Evolutionary conservation across 2,329 filamentous ascomycete genomes (phyloP), one percentile per base, ranked within the genome.

Genomic region (Fusarium citri): DNA sequence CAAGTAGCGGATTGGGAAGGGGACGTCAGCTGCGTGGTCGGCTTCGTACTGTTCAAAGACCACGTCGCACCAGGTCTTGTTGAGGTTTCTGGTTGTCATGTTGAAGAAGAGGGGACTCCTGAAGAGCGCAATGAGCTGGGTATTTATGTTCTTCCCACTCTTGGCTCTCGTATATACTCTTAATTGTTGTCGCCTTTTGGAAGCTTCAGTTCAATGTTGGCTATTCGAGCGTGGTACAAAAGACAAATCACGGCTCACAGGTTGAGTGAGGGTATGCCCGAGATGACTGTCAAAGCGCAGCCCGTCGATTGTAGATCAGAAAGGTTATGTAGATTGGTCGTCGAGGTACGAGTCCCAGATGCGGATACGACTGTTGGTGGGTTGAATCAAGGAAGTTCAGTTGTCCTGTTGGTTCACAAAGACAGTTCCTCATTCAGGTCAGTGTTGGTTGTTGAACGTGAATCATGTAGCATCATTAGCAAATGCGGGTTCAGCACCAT

Each of bases 11-110:
- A 60, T 26, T 3, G 62, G 61, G 3, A 70, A 69, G 1, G 55
- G 46, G 12, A 42, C 79, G 74, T n/a, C 76, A 74, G 57, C 76
- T 78, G 37, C 61, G 28, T 56, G 20, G 6, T 64, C 67, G 18
- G 22, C 43, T 31, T 45, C 55, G 37, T 69, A 70, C 28, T 66
- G 58, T 12, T 48, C 40, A 28, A 66, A 67, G 16, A 67, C 8
- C 7, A 70, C 42, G 6, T 69, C 66, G 42, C 66, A 46, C 62
- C 66, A 70, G 18, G 63, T 70, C 40, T 65, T 49, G 34, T 70
- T 59, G 37, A 70, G 66, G 20, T 69, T 70, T 55, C 67, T 69
- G 22, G 6, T 30, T 47, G 66, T 70, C 66, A 69, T 71, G 10
- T 8, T 56, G 23, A 16, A 46, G 30, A 25, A 31, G 30, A 26